Evolutionary conservation across 257 asterid genomes (phyloP), one percentile per base, ranked within the genome.

Genomic region (Cinchona pubescens): DNA sequence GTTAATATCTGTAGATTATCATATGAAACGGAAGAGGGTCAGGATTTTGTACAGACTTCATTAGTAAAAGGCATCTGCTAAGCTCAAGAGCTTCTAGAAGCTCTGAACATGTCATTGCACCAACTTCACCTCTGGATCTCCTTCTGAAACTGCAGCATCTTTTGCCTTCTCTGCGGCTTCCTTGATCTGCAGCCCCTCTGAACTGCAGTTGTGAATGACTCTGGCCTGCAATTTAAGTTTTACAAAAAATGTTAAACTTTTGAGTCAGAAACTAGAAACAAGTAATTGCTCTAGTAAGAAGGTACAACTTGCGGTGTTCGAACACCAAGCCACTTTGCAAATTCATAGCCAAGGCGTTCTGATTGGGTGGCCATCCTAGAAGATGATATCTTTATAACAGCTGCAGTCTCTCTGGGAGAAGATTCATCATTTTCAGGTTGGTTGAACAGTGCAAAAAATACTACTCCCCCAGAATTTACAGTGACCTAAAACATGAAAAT

Each of bases 331-430:
- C 98, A 92, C 91, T 89, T 95, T 6, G 98, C 99, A 85, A 92
- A 95, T 81, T 95, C 99, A 80, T 88, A 92, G 79, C 99, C 99
- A 81, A 95, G 94, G 77, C 98, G 89, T 79, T 95, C 99, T 76
- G 99, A 95, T 79, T 95, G 99, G 71, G 98, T 95, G 79, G 99
- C 98, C 98, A 95, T 95, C 90, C 99, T 91, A 49, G 99, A 95
- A 49, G 99, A 91, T 48, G 98, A 86, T 83, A 95, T 88, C 84
- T 95, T 95, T 85, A 95, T 92, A 75, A 95, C 99, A 80, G 99
- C 98, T 35, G 92, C 99, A 49, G 98, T 85, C 88, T 95, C 99
- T 83, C 82, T 91, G 64, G 87, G 82, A 83, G 90, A 79, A 75
- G 91, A 83, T 78, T 87, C 97, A 45, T 85, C 96, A 74, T 78